Conservation (phyloP, 2,329 filamentous ascomycete genomes). For the Fusarium sp. region DNA sequence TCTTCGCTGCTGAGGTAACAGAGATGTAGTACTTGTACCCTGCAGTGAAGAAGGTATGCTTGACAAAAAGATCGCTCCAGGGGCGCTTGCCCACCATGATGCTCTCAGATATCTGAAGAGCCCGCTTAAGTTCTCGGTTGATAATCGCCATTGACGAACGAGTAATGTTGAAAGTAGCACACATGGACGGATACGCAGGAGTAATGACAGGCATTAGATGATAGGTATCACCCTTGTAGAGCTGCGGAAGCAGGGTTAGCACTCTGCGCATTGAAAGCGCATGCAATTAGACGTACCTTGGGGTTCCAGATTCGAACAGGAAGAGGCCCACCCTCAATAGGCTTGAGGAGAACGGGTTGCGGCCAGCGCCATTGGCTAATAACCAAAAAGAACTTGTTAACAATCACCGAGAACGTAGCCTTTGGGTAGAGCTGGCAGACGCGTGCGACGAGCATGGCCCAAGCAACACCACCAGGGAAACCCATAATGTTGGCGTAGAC, state of each 20-base stretch:
- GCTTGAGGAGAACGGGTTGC: conserved; percentile 87
- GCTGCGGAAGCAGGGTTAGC: conserved; percentile 48
- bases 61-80: conserved; percentile 89
- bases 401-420: conserved; percentile 85
- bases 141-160: conserved; percentile 86
- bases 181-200: conserved; percentile 97
- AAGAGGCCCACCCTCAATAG: conserved; percentile 81
- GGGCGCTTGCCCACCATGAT: conserved; percentile 79
- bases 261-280: background rate
- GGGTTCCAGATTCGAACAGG: conserved; percentile 95
- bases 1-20: conserved; percentile 82
- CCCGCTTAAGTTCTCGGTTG: conserved; percentile 81
- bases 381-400: conserved; percentile 93
- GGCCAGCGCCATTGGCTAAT: conserved; percentile 95
- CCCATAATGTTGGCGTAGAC: conserved; percentile 97
- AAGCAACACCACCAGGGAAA: conserved; percentile 95
- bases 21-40: conserved; percentile 97
- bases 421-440: conserved; percentile 97
- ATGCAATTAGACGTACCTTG: conserved; percentile 60
- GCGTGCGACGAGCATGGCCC: conserved; percentile 96
- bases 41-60: conserved; percentile 91
- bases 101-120: conserved; percentile 76
- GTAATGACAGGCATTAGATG: conserved; percentile 99
- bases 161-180: conserved; percentile 93
- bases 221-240: conserved; percentile 81